phyloP scores from a whole-genome alignment of 495 filamentous ascomycete genomes.

The Xylaria flabelliformis region DNA sequence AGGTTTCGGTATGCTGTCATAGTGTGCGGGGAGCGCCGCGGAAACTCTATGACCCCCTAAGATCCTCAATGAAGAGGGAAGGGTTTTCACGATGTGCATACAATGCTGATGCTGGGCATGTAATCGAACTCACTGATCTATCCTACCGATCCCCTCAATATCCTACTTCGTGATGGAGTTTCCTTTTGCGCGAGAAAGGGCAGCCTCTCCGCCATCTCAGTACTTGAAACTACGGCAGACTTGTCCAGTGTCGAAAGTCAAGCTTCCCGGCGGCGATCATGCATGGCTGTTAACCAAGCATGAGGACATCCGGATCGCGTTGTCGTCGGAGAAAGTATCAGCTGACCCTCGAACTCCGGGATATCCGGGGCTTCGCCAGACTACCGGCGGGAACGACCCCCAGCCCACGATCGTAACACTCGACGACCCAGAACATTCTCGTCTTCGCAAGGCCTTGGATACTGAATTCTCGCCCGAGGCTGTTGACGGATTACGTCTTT shows the following conservation, averaged over 20 bases:
- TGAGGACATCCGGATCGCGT: slow-evolving; percentile 49
- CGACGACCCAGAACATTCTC: not conserved
- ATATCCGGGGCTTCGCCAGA: slow-evolving; percentile 50
- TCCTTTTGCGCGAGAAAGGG: slow-evolving; percentile 51
- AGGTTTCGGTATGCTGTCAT: slow-evolving; percentile 13
- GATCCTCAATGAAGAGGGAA: not conserved
- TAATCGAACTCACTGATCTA: not conserved
- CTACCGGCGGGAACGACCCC: no score
- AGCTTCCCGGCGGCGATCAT: slow-evolving; percentile 50
- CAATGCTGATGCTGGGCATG: not conserved
- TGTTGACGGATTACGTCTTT: slow-evolving; percentile 29
- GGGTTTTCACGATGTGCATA: not conserved
- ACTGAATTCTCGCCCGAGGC: not conserved
- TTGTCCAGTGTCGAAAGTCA: slow-evolving; percentile 50
- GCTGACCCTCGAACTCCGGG: slow-evolving; percentile 44
- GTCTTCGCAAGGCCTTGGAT: not conserved
- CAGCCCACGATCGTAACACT: slow-evolving; percentile 5
- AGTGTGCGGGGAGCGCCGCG: not conserved
- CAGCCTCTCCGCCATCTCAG: slow-evolving; percentile 49
- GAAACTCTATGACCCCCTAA: not conserved
- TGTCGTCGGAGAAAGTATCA: slow-evolving; percentile 49
- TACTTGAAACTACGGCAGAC: slow-evolving; percentile 48
- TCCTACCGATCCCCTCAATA: not conserved
- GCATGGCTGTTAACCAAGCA: slow-evolving; percentile 57
- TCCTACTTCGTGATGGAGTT: slow-evolving; percentile 38